Evolutionary conservation across 2,329 filamentous ascomycete genomes (phyloP).

Genomic region (Daldinia sp.): DNA sequence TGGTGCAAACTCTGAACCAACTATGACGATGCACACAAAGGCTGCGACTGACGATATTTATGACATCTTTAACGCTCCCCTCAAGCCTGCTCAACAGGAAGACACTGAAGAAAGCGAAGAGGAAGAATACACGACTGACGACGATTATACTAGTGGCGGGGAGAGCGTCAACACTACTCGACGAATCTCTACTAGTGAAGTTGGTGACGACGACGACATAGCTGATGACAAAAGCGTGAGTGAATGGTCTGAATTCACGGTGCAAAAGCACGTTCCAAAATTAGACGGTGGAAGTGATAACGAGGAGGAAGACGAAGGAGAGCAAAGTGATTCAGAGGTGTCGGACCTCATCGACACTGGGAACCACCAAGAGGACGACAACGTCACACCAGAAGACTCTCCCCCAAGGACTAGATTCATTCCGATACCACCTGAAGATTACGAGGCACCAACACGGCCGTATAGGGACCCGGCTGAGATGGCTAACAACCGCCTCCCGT

Average conservation of each 20-base stretch:
- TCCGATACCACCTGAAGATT: conserved; percentile 86
- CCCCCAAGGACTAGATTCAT: conserved; percentile 75
- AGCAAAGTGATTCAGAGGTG: conserved; percentile 53
- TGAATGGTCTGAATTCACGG: conserved; percentile 91
- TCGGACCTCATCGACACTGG: conserved; percentile 42
- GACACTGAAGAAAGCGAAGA: conserved; percentile 62
- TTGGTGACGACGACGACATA: conserved; percentile 60
- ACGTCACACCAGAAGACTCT: conserved; percentile 55
- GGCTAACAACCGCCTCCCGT: conserved; percentile 92
- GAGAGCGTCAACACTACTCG: conserved; percentile 86
- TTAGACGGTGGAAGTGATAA: conserved; percentile 52
- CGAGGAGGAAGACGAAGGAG: conserved; percentile 52
- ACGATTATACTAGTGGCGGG: conserved; percentile 84
- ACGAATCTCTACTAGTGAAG: conserved; percentile 66
- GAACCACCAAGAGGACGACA: conserved; percentile 41
- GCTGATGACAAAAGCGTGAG: conserved; percentile 74
- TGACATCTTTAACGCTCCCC: conserved; percentile 92
- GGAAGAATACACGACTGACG: conserved; percentile 78
- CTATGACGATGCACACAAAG: conserved; percentile 96
- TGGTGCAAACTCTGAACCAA: conserved; percentile 75
- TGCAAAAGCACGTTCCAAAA: conserved; percentile 75
- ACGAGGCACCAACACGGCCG: conserved; percentile 80
- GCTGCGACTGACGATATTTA: conserved; percentile 98
- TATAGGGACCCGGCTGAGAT: conserved; percentile 83
- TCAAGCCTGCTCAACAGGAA: conserved; percentile 59